Conservation (phyloP, 805 yeast genomes). For the Saturnispora serradocipensis region DNA sequence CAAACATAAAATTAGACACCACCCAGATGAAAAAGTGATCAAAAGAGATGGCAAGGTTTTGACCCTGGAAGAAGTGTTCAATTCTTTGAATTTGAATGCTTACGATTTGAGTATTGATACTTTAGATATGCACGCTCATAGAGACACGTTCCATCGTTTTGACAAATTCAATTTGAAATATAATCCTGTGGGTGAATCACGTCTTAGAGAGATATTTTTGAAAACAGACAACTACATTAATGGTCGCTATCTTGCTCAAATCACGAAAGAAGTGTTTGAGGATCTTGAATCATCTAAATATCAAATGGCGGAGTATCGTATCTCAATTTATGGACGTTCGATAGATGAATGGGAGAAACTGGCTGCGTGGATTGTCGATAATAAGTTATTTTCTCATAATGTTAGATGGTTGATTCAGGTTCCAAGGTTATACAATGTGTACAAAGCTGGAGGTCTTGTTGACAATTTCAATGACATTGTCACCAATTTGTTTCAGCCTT, state of each 20-base stretch:
- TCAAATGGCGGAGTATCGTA: constrained; percentile 95
- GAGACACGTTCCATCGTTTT: constrained; percentile 94
- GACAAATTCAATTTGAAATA: constrained; percentile 96
- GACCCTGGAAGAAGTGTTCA: constrained; percentile 82
- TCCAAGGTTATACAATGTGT: constrained; percentile 87
- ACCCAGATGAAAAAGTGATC: constrained; percentile 83
- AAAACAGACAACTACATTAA: constrained; percentile 90
- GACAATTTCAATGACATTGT: constrained; percentile 66
- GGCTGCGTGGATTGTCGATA: constrained; percentile 92
- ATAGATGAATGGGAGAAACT: constrained; percentile 90
- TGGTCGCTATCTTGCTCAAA: constrained; percentile 86
- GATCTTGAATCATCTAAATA: constrained; percentile 93
- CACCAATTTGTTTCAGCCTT: constrained; percentile 72
- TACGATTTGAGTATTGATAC: constrained; percentile 95
- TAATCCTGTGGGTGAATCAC: constrained; percentile 96
- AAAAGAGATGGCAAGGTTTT: constrained; percentile 85
- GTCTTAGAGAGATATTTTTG: constrained; percentile 89
- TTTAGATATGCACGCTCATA: constrained; percentile 98
- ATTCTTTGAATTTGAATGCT: constrained; percentile 83
- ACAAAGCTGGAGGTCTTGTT: constrained; percentile 68
- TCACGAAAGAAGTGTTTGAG: constrained; percentile 86
- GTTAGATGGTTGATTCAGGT: constrained; percentile 96
- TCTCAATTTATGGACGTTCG: constrained; percentile 87
- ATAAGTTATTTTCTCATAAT: constrained; percentile 82
- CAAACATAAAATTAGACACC: constrained; percentile 84